A percentile compares a stretch with the other conserved stretches of the same genome.
These are phyloP conservation scores for Trichoderma endophyticum DNA, from an alignment of 2,329 filamentous ascomycete species.

Conservation along the genomic window DNA sequence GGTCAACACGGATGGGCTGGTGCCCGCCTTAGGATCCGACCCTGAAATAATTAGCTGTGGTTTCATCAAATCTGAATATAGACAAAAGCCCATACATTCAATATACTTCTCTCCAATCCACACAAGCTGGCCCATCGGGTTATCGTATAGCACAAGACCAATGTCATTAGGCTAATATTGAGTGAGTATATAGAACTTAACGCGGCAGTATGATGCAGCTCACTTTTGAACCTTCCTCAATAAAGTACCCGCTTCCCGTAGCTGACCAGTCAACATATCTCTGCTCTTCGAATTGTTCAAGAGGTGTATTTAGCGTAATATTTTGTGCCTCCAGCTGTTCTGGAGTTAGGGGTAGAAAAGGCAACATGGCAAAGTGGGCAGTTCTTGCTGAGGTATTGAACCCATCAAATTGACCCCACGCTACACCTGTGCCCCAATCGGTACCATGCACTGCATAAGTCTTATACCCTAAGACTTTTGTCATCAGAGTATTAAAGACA, in stretches of 20 bases:
- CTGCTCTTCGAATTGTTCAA: not conserved
- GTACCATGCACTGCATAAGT: not conserved
- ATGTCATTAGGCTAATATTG: not conserved
- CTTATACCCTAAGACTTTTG: not conserved
- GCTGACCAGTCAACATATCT: not conserved
- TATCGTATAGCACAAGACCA: not conserved
- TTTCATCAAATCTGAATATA: not conserved
- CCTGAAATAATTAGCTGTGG: not conserved
- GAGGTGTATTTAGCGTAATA: not conserved
- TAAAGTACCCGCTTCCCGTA: not conserved
- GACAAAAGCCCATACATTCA: not conserved
- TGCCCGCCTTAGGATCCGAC: not conserved
- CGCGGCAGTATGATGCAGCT: not conserved
- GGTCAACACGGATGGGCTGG: not conserved
- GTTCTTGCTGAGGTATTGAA: not conserved
- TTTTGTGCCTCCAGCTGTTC: not conserved
- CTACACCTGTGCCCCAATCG: not conserved
- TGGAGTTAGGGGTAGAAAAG: not conserved
- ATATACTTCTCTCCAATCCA: not conserved
- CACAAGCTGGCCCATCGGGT: not conserved
- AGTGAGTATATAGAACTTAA: not conserved
- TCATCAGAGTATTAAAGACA: not conserved
- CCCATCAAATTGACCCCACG: not conserved
- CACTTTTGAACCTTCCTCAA: not conserved
- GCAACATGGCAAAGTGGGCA: not conserved